Conservation (phyloP, 257 asterid genomes). For the Ophiorrhiza pumila region DNA sequence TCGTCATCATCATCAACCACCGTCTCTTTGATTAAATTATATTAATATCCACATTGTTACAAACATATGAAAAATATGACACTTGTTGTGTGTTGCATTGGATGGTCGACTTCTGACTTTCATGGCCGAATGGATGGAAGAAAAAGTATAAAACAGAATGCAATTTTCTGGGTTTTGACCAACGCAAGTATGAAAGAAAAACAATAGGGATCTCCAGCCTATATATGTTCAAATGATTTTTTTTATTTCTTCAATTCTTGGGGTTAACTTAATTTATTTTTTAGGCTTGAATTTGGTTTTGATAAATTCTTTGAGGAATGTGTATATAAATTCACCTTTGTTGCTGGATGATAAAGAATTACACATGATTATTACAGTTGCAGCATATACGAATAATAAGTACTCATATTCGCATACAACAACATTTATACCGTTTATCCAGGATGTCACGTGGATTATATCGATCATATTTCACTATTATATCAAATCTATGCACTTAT, state of each 20-base stretch:
- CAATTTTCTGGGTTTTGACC: neutral
- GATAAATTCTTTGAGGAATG: neutral
- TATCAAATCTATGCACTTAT: no score
- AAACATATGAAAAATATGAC: slow-evolving; percentile 15
- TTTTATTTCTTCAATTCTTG: neutral
- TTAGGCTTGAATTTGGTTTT: neutral
- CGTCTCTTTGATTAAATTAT: neutral
- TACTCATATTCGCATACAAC: no score
- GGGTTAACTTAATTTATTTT: neutral
- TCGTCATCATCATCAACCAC: slow-evolving; percentile 1
- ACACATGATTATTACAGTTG: no score
- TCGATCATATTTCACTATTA: no score
- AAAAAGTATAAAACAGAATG: neutral
- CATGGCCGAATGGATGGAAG: neutral
- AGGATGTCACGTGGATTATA: no score
- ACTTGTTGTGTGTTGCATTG: slow-evolving; percentile 12
- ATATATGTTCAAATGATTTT: neutral
- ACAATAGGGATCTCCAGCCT: neutral
- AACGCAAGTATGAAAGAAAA: neutral
- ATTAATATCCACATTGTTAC: neutral
- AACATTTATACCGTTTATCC: no score
- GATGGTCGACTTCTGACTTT: slow-evolving; percentile 13
- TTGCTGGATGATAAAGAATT: no score
- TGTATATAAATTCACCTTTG: no score
- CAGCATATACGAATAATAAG: no score